Evolutionary conservation across 2,329 filamentous ascomycete species (phyloP).

Genomic region (Metarhizium rileyi): DNA sequence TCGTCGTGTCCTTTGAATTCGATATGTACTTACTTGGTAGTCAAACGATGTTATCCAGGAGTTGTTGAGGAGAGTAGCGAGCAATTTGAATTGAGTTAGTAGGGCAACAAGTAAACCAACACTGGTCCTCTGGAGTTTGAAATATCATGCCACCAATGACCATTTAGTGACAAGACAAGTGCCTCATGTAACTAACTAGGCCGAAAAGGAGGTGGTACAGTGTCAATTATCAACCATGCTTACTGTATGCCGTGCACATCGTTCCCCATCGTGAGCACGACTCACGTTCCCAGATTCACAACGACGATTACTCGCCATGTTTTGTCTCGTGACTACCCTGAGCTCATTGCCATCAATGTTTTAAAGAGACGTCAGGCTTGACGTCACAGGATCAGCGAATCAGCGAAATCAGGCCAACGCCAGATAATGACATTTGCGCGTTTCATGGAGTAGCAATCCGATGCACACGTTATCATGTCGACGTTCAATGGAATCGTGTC

Average conservation of each 20-base stretch:
- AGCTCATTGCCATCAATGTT: neutral
- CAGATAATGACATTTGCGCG: neutral
- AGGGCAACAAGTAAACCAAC: too few species aligned
- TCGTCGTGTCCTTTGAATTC: neutral
- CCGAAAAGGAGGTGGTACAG: too few species aligned
- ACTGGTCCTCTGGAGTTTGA: too few species aligned
- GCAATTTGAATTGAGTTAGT: too few species aligned
- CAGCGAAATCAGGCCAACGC: neutral
- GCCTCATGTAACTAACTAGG: too few species aligned
- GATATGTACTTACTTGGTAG: neutral
- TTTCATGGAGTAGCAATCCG: neutral
- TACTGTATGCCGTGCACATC: too few species aligned
- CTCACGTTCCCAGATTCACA: neutral
- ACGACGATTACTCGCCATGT: neutral
- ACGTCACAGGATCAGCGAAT: neutral
- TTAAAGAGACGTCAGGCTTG: neutral
- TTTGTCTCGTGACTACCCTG: neutral
- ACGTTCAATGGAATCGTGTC: slow-evolving; percentile 63
- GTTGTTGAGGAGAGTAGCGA: too few species aligned
- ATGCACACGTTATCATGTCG: slow-evolving; percentile 45
- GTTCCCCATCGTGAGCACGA: neutral
- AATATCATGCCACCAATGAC: too few species aligned
- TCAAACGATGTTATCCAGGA: too few species aligned
- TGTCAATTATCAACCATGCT: too few species aligned
- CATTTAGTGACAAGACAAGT: too few species aligned